Conservation (phyloP, 192 early-diverging fungal genomes). For the Martensiomyces pterosporus region DNA sequence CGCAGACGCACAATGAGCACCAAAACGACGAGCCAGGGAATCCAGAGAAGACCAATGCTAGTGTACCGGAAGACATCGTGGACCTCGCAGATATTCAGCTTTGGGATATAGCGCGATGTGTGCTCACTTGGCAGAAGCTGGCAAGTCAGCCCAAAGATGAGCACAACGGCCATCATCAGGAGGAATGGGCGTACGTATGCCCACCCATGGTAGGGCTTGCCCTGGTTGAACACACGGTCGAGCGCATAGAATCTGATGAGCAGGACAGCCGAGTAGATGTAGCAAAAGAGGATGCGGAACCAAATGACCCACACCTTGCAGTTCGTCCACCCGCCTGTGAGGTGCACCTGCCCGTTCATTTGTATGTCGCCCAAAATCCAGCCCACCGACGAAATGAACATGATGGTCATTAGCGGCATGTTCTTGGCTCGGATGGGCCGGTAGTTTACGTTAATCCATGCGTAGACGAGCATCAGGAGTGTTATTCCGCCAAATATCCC, state of each 20-base stretch:
- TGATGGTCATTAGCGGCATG: constrained; percentile 9
- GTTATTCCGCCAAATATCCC: constrained; percentile 8
- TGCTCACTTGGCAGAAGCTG: not conserved
- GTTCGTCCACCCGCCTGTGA: constrained; percentile 6
- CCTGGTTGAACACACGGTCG: constrained; percentile 15
- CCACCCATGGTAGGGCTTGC: constrained; percentile 8
- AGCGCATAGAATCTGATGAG: not conserved
- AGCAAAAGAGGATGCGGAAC: constrained; percentile 13
- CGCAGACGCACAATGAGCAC: constrained; percentile 14
- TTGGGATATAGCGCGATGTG: constrained; percentile 1
- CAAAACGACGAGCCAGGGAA: constrained; percentile 14
- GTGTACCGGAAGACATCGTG: constrained; percentile 5
- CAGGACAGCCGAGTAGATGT: constrained; percentile 7
- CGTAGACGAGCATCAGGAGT: constrained; percentile 1
- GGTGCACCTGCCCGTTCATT: constrained; percentile 11
- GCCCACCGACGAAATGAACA: constrained; percentile 11
- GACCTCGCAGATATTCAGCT: constrained; percentile 16
- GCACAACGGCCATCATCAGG: not conserved
- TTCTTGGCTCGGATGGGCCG: constrained; percentile 21
- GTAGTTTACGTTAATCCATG: constrained; percentile 5
- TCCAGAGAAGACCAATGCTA: constrained; percentile 15
- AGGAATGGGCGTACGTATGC: constrained; percentile 7
- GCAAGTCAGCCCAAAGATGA: not conserved
- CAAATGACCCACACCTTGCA: constrained; percentile 9
- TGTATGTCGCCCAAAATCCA: constrained; percentile 22